Base-by-base conservation (phyloP, 257 asterid species). In the Solanum clarkiae region DNA sequence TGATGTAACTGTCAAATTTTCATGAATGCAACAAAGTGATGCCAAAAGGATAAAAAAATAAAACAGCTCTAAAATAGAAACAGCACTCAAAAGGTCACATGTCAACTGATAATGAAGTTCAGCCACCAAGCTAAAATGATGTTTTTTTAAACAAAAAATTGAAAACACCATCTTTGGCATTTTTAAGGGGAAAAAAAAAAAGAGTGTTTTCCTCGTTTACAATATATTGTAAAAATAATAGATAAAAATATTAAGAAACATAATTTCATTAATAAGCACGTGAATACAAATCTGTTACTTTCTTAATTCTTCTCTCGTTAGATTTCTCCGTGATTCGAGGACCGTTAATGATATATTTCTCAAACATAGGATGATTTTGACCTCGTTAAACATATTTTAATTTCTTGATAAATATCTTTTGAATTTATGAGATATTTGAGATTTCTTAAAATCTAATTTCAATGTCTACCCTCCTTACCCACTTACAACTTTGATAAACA, bases 401-500 rank as follows among this genome's bases (percentile, higher is more conserved):
- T 29, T 29, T 29, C 32, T 29, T 29, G 29, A 26, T 26, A 26
- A 26, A 26, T 26, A 26, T 26, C 26, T 26, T 26, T 1, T 1
- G 1, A 26, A 26, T 26, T 26, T 26, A 26, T 26, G 26, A n/a
- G n/a, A n/a, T n/a, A n/a, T n/a, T n/a, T n/a, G n/a, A n/a, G n/a
- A n/a, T n/a, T n/a, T n/a, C 29, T 26, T 29, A 3, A 29, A 29
- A 29, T 3, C 3, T 29, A 29, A 29, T 29, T 29, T 29, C 32
- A 29, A 29, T 29, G 32, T 29, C 32, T 29, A 29, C 32, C 32
- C 70, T 84, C 68, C 72, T 65, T 54, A 53, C 62, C 80, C 83
- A 56, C 71, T 79, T 32, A 81, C 84, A 80, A 86, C 84, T 85
- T 18, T 86, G 88, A 81, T 90, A 87, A 90, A 87, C 88, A 86